phyloP scores from a whole-genome alignment of 208 protist genomes.

The Herpetomonas tarakana region DNA sequence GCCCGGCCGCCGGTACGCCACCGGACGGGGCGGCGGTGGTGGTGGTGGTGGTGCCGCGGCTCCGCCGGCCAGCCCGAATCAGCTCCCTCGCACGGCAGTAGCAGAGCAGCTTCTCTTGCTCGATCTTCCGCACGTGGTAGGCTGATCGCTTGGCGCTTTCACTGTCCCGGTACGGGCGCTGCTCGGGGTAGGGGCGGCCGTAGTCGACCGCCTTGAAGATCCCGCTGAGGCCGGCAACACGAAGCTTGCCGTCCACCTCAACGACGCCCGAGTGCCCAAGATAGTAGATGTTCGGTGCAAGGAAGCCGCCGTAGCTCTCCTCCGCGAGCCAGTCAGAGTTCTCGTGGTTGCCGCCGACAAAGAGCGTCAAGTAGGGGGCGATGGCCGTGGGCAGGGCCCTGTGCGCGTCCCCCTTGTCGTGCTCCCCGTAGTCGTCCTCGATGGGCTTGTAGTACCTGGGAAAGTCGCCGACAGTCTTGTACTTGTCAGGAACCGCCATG shows the following conservation, averaged over 20 bases:
- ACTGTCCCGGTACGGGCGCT: constrained; percentile 57
- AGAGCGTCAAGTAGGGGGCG: constrained; percentile 98
- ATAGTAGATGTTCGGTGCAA: constrained; percentile 99
- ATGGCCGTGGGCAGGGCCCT: not conserved
- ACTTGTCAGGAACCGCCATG: constrained; percentile 96
- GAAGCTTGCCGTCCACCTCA: constrained; percentile 68
- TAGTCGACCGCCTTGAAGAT: constrained; percentile 90
- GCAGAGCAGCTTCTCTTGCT: constrained; percentile 77
- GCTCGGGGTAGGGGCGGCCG: constrained; percentile 51
- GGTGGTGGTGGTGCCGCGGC: constrained; percentile 2
- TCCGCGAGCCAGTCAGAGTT: constrained; percentile 94
- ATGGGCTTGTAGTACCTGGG: constrained; percentile 91
- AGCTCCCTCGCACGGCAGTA: constrained; percentile 27
- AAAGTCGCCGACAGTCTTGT: constrained; percentile 93
- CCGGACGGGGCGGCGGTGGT: constrained; percentile 7
- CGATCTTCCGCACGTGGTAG: constrained; percentile 86
- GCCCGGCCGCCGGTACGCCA: not conserved
- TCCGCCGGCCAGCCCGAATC: not conserved
- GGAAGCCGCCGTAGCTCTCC: constrained; percentile 95
- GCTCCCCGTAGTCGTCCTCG: not conserved
- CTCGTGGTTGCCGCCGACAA: constrained; percentile 99
- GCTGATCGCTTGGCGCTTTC: constrained; percentile 56
- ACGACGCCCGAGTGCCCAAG: constrained; percentile 94
- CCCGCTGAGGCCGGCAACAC: constrained; percentile 77
- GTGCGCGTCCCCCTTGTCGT: not conserved